These are phyloP conservation scores for Ascobolus immersus DNA, from an alignment of 495 filamentous ascomycete genomes.

Conservation along the genomic window DNA sequence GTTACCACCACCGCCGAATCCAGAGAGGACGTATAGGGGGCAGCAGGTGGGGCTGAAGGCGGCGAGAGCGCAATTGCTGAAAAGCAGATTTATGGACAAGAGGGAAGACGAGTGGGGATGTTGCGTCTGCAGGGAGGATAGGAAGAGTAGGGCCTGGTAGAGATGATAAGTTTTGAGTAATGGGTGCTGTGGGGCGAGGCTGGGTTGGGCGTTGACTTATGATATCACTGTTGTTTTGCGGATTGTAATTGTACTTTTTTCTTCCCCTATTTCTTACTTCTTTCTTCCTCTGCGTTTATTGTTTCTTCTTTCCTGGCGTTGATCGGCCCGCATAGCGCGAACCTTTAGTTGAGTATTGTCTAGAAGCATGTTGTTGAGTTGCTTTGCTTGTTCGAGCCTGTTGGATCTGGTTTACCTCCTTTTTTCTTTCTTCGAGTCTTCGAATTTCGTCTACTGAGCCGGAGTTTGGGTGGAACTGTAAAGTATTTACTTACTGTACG, in stretches of 20 bases:
- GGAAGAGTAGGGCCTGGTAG: slow-evolving; percentile 9
- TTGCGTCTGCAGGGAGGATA: slow-evolving; percentile 10
- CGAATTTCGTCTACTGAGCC: no score
- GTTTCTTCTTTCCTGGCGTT: no score
- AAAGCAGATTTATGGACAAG: slow-evolving; percentile 23
- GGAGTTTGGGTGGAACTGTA: no score
- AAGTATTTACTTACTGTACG: no score
- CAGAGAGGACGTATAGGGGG: slow-evolving; percentile 17
- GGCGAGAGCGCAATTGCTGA: slow-evolving; percentile 57
- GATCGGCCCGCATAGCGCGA: no score
- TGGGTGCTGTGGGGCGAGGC: not conserved
- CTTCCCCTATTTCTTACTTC: not conserved
- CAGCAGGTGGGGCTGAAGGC: slow-evolving; percentile 63
- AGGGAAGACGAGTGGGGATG: slow-evolving; percentile 42
- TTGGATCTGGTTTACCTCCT: no score
- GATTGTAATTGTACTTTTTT: not conserved
- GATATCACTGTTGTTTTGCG: not conserved
- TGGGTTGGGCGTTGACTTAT: not conserved
- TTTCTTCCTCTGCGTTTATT: not conserved
- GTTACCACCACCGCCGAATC: not conserved
- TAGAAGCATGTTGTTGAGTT: no score
- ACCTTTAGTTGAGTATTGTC: no score
- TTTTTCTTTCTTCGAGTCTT: no score
- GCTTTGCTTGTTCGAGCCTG: no score
- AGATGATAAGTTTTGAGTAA: not conserved